Evolutionary conservation across 805 yeast genomes (phyloP).

Genomic region (Candida lessepsii): DNA sequence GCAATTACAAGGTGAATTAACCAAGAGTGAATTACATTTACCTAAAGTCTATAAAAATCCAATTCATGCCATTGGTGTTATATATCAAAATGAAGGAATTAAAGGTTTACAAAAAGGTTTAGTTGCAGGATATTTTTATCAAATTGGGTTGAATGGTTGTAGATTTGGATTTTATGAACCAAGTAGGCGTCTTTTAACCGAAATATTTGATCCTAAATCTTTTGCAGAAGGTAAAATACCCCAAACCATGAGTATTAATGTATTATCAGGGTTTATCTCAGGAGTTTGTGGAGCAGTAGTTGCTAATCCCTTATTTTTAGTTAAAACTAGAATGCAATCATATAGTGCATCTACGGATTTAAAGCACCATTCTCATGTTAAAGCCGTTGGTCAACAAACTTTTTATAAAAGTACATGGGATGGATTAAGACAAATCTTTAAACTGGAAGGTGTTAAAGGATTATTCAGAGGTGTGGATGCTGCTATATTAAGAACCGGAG

Average conservation of each 20-base stretch:
- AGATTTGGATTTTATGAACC: slow-evolving; percentile 95
- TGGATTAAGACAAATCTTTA: slow-evolving; percentile 64
- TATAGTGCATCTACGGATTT: slow-evolving; percentile 30
- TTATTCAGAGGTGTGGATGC: slow-evolving; percentile 91
- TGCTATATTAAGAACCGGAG: slow-evolving; percentile 90
- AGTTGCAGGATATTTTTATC: slow-evolving; percentile 85
- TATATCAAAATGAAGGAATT: slow-evolving; percentile 79
- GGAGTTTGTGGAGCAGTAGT: slow-evolving; percentile 87
- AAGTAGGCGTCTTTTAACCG: slow-evolving; percentile 58
- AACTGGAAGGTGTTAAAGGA: slow-evolving; percentile 72
- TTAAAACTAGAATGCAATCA: slow-evolving; percentile 96
- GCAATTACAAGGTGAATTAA: slow-evolving; percentile 94
- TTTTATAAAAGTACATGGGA: slow-evolving; percentile 69
- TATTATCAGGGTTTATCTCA: slow-evolving; percentile 74
- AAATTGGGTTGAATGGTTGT: slow-evolving; percentile 89
- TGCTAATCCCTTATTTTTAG: slow-evolving; percentile 89
- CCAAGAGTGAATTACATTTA: slow-evolving; percentile 47
- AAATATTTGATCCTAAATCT: slow-evolving; percentile 46
- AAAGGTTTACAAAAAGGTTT: slow-evolving; percentile 89
- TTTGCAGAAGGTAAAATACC: slow-evolving; percentile 40
- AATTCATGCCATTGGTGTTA: slow-evolving; percentile 73
- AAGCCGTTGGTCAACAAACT: slow-evolving; percentile 82
- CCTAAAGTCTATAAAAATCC: slow-evolving; percentile 73
- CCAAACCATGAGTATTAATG: slow-evolving; percentile 54
- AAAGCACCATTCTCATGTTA: slow-evolving; percentile 13